Evolutionary conservation across 2,329 filamentous ascomycete genomes (phyloP), one percentile per base, ranked within the genome.

Genomic region (Pseudogymnoascus sp.): DNA sequence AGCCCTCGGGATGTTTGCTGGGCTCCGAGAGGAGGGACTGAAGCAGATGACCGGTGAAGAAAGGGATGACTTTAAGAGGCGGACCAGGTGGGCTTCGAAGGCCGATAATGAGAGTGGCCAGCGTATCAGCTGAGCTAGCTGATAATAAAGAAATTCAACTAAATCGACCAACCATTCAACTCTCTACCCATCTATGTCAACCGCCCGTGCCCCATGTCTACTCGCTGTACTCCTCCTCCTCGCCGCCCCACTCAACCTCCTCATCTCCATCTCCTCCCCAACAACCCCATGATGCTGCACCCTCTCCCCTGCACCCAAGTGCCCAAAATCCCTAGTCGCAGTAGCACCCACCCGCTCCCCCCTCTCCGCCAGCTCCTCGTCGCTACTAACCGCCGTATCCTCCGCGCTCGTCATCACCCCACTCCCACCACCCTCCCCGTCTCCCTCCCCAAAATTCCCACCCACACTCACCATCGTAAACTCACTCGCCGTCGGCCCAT

Each of bases 391-490:
- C 35, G 47, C 62, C 44, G 62, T 63, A 21, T 61, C 61, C 59
- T 62, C 24, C 24, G 64, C 42, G 61, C 65, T 56, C 66, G 62
- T 13, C 65, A 62, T 33, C n/a, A 61, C 62, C 26, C 63, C 67
- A 6, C 65, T 68, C 16, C 65, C 65, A 16, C 63, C 61, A 4
- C 64, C 67, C 61, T 63, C 66, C 6, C 33, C 10, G 7, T 61
- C 14, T 44, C 61, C 24, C 24, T 64, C 62, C 14, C 63, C 65
- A 72, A 85, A 85, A 14, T 79, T 77, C 0, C 87, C 88, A 11
- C 88, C 87, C 5, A 88, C 86, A 64, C 86, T 87, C 74, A 91
- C 87, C 86, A 91, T 90, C 0, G 85, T 90, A 64, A 90, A 90
- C 7, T 83, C 80, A 63, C 86, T 89, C 0, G 90, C 89, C 0